Evolutionary conservation across 176 grass and related monocot species (phyloP).

Genomic region (Paspalum notatum): DNA sequence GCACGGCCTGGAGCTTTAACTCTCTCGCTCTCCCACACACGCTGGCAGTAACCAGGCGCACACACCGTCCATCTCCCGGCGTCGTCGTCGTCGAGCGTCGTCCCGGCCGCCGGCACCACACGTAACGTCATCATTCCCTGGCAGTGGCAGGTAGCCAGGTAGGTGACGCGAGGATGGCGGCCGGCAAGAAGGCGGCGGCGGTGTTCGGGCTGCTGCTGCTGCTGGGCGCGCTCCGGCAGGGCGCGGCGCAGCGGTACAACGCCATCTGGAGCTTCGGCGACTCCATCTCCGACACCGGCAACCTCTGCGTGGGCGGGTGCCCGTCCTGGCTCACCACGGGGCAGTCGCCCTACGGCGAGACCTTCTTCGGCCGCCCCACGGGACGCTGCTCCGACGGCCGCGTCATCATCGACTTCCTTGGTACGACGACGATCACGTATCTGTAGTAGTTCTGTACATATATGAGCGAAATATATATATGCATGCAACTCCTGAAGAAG

Average conservation of each 20-base stretch:
- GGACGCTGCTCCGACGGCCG: constrained; percentile 84
- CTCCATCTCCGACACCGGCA: constrained; percentile 84
- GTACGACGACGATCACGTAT: constrained; percentile 37
- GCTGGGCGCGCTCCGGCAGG: constrained; percentile 7
- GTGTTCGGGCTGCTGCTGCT: background rate
- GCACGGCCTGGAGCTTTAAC: background rate
- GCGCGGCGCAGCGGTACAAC: constrained; percentile 47
- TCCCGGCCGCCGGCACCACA: too few species aligned
- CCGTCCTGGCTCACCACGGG: constrained; percentile 68
- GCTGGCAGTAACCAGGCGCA: background rate
- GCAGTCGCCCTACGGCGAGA: constrained; percentile 67
- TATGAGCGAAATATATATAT: background rate
- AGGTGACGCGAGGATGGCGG: background rate
- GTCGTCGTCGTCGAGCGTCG: background rate
- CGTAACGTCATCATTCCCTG: background rate
- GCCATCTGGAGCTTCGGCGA: constrained; percentile 86
- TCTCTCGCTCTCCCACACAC: too few species aligned
- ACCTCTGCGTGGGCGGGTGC: constrained; percentile 64
- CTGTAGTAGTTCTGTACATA: too few species aligned
- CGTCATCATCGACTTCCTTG: constrained; percentile 74
- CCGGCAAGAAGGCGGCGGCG: background rate
- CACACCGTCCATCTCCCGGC: background rate
- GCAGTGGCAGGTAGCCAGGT: background rate
- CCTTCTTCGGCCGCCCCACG: constrained; percentile 77
- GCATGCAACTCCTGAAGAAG: background rate